Percentiles rank a stretch among this genome's conserved stretches.
Evolutionary conservation across 164 flowering plant species (phyloP).

Genomic region (Macadamia tetraphylla): DNA sequence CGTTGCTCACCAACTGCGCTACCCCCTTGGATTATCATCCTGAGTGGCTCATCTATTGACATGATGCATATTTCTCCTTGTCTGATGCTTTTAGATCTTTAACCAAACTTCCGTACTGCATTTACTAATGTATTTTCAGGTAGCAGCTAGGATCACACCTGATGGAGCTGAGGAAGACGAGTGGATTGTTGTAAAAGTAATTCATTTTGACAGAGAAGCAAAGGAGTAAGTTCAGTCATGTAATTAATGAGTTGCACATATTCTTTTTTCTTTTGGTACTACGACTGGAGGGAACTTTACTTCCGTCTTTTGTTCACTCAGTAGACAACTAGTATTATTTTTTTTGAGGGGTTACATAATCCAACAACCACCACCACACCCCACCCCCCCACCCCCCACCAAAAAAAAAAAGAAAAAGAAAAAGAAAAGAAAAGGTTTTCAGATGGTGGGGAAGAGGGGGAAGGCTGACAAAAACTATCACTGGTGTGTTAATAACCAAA

Average conservation of each 20-base stretch:
- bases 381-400: too few species aligned
- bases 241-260: background rate
- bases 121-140: conserved; percentile 39
- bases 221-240: conserved; percentile 63
- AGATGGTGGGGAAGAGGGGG: too few species aligned
- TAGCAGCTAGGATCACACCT: conserved; percentile 78
- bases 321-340: too few species aligned
- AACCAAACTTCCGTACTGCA: background rate
- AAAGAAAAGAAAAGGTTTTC: too few species aligned
- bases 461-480: background rate
- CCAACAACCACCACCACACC: too few species aligned
- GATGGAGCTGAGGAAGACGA: conserved; percentile 90
- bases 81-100: conserved; percentile 8
- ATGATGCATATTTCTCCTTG: background rate
- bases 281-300: background rate
- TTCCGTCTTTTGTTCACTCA: background rate
- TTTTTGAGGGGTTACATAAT: too few species aligned
- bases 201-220: conserved; percentile 78
- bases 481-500: background rate
- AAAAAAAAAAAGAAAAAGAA: too few species aligned
- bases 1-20: too few species aligned
- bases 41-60: background rate
- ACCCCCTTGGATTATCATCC: background rate
- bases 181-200: conserved; percentile 96
- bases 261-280: too few species aligned